These are phyloP conservation scores for Fusarium nanum DNA, from an alignment of 2,329 filamentous ascomycete genomes.

Conservation along the genomic window DNA sequence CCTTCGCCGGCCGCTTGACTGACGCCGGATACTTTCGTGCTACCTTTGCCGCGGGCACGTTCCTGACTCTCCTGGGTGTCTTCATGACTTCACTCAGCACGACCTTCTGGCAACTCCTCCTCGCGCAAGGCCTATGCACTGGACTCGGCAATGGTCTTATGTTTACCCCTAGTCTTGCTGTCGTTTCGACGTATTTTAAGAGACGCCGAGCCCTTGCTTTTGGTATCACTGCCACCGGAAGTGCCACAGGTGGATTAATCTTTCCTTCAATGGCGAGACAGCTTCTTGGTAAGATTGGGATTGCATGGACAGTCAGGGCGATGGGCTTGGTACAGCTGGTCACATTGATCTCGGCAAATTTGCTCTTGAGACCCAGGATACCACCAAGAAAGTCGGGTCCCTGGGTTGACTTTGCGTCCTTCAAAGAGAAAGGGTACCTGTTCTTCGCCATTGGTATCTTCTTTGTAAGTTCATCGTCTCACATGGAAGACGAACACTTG, in stretches of 20 bases:
- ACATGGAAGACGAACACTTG: background rate
- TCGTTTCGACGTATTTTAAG: slow-evolving; percentile 72
- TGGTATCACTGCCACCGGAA: slow-evolving; percentile 68
- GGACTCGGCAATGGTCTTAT: slow-evolving; percentile 66
- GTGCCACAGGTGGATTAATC: slow-evolving; percentile 65
- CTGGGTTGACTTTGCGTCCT: slow-evolving; percentile 8
- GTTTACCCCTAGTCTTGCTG: slow-evolving; percentile 68
- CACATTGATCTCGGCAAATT: slow-evolving; percentile 54
- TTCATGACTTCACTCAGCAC: slow-evolving; percentile 57
- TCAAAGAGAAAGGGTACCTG: slow-evolving; percentile 7
- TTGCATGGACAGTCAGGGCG: slow-evolving; percentile 64
- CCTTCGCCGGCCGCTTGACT: slow-evolving; percentile 56
- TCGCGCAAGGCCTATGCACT: slow-evolving; percentile 61
- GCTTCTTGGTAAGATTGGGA: slow-evolving; percentile 60
- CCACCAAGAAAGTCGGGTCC: slow-evolving; percentile 8
- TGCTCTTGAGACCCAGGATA: slow-evolving; percentile 52
- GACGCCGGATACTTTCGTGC: slow-evolving; percentile 58
- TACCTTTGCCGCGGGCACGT: slow-evolving; percentile 53
- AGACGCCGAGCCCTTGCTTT: slow-evolving; percentile 66
- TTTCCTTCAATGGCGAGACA: slow-evolving; percentile 61
- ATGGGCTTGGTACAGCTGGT: slow-evolving; percentile 59
- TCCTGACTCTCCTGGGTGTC: slow-evolving; percentile 57
- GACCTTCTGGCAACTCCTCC: slow-evolving; percentile 62
- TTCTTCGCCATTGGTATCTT: slow-evolving; percentile 21
- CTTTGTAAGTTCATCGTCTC: background rate